A percentile compares a stretch with the other conserved stretches of the same genome.
Evolutionary conservation across 108 stramenopile species (phyloP).

Genomic region (Nannochloropsis oceanica): DNA sequence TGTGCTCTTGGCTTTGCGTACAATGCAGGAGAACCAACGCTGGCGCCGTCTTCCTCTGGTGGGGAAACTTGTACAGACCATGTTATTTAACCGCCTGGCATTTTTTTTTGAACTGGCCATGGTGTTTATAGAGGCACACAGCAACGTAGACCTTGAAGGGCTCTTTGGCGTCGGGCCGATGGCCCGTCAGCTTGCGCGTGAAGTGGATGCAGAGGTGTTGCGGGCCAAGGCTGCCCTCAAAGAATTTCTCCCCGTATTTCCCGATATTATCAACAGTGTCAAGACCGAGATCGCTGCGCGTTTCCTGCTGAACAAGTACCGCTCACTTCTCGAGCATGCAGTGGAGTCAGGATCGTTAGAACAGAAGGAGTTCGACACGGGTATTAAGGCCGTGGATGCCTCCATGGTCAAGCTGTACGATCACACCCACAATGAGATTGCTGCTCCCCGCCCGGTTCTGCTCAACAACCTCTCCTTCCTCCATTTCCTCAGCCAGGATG

Average conservation of each 20-base stretch:
- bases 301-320: neutral
- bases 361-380: neutral
- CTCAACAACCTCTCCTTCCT: neutral
- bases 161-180: neutral
- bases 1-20: neutral
- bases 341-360: neutral
- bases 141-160: neutral
- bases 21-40: neutral
- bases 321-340: neutral
- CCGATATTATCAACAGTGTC: neutral
- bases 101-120: neutral
- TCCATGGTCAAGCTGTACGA: neutral
- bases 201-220: neutral
- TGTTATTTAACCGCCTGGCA: neutral
- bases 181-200: neutral
- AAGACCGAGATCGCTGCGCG: neutral
- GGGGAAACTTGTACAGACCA: neutral
- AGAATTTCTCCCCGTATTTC: neutral
- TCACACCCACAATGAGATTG: neutral
- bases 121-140: neutral
- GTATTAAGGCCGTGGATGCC: neutral
- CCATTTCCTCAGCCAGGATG: neutral
- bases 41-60: neutral
- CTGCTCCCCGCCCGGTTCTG: neutral
- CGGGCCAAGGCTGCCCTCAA: neutral